phyloP scores from a whole-genome alignment of 2,329 filamentous ascomycete genomes.

The Hypoxylon sp. region DNA sequence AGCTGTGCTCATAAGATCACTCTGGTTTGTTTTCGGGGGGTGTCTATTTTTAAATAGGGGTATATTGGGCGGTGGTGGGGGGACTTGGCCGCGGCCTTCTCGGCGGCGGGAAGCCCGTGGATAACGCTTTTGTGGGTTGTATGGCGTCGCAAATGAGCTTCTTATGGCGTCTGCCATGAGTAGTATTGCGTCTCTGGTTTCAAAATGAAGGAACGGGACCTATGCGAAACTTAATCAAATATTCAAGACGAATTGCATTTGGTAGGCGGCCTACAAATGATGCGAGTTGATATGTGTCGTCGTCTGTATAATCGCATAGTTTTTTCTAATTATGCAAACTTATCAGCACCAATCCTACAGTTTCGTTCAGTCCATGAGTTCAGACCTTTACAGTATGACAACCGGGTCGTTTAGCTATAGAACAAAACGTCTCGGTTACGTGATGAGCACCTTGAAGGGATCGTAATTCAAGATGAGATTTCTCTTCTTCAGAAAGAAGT shows the following conservation, averaged over 20 bases:
- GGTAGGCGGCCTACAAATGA: constrained; percentile 1
- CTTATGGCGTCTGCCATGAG: not conserved
- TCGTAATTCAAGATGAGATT: not conserved
- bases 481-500: not conserved
- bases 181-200: not conserved
- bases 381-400: constrained; percentile 2
- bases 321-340: not conserved
- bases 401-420: not conserved
- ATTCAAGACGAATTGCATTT: not conserved
- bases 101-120: not conserved
- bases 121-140: not conserved
- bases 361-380: not conserved
- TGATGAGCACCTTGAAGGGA: not conserved
- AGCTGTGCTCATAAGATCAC: not conserved
- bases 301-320: not conserved
- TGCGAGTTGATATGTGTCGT: not conserved
- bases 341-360: not conserved
- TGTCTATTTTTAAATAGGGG: not conserved
- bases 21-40: not conserved
- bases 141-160: not conserved
- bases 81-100: not conserved
- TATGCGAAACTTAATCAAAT: not conserved
- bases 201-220: constrained; percentile 5
- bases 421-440: not conserved
- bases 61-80: not conserved